phyloP scores from a whole-genome alignment of 441 rosid species.

The Pelargonium australe region DNA sequence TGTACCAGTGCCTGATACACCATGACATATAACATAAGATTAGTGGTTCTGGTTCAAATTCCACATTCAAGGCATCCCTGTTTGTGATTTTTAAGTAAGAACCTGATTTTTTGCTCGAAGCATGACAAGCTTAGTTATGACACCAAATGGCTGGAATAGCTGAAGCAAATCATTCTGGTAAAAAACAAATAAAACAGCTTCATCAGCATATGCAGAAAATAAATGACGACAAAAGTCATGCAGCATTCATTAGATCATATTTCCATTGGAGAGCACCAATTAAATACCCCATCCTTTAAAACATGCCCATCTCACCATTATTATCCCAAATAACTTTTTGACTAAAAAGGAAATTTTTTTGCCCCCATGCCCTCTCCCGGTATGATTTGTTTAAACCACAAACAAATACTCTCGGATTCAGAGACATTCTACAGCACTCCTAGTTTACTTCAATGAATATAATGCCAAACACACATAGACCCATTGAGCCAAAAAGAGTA shows the following conservation, averaged over 20 bases:
- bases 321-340: background rate
- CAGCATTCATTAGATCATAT: background rate
- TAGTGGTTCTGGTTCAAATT: constrained; percentile 2
- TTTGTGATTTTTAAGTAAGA: constrained; percentile 13
- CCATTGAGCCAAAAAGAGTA: background rate
- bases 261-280: background rate
- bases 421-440: background rate
- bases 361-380: background rate
- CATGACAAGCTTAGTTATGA: constrained; percentile 94
- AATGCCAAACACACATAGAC: background rate
- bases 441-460: background rate
- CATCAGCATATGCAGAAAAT: constrained; percentile 13
- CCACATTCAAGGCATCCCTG: constrained; percentile 14
- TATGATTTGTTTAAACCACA: background rate
- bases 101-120: constrained; percentile 99
- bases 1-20: constrained; percentile 79
- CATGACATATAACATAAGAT: constrained; percentile 10
- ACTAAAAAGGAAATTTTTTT: background rate
- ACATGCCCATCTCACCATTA: background rate
- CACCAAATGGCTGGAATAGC: constrained; percentile 97
- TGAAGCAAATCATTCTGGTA: constrained; percentile 89
- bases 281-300: background rate
- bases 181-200: constrained; percentile 14
- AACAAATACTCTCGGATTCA: background rate
- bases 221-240: background rate